Percentiles rank a stretch among this genome's conserved stretches.
These are phyloP conservation scores for Colletotrichum horii DNA, from an alignment of 2,329 filamentous ascomycete species.

Conservation along the genomic window DNA sequence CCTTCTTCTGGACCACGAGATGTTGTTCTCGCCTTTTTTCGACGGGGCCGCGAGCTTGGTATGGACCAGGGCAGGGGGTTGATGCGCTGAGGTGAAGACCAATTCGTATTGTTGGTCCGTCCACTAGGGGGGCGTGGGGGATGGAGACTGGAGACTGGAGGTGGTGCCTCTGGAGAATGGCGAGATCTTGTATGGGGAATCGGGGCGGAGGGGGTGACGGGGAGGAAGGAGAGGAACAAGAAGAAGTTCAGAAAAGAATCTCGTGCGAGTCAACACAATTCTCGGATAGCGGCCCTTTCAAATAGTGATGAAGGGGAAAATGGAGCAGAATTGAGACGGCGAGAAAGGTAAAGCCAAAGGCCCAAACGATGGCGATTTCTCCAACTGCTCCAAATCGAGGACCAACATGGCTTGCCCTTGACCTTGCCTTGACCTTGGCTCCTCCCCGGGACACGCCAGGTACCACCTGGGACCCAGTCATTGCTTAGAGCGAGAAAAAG, in stretches of 20 bases:
- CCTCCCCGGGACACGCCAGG: neutral
- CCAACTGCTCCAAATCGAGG: constrained; percentile 4
- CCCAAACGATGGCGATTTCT: constrained; percentile 9
- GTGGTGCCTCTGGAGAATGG: constrained; percentile 3
- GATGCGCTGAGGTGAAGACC: constrained; percentile 16
- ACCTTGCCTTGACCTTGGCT: neutral
- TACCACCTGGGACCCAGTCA: neutral
- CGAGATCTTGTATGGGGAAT: constrained; percentile 11
- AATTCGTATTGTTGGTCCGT: constrained; percentile 19
- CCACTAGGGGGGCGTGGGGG: neutral
- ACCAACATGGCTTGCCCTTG: neutral
- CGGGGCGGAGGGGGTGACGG: neutral
- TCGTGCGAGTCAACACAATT: neutral
- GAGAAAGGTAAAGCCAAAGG: neutral
- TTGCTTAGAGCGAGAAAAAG: neutral
- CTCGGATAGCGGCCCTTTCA: neutral
- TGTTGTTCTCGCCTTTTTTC: constrained; percentile 13
- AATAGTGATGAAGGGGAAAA: neutral
- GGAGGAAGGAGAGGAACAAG: neutral
- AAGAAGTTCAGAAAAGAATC: neutral
- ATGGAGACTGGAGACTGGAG: constrained; percentile 1
- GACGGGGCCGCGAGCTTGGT: constrained; percentile 14
- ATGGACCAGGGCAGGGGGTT: neutral
- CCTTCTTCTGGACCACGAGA: neutral
- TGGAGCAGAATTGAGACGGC: neutral